These are phyloP conservation scores for Fusarium subtropicale DNA, from an alignment of 2,329 filamentous ascomycete species.

Conservation along the genomic window DNA sequence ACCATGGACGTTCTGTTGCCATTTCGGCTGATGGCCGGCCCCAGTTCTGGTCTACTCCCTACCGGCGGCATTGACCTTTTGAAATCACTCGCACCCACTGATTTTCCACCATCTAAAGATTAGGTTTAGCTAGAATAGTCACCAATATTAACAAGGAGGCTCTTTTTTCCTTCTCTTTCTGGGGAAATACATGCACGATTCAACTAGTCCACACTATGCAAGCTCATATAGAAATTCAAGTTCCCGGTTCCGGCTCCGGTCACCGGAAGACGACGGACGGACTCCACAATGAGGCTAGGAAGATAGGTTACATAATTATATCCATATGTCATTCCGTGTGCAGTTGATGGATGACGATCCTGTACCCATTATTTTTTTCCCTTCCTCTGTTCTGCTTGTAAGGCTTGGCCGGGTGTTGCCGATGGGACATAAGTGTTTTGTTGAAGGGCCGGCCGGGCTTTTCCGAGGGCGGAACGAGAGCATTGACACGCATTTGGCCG, in stretches of 20 bases:
- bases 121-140: not conserved
- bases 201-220: not conserved
- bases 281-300: conserved; percentile 9
- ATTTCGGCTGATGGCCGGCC: conserved; percentile 38
- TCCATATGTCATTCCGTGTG: not conserved
- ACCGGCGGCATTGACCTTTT: not conserved
- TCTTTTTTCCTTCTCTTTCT: conserved; percentile 34
- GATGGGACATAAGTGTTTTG: conserved; percentile 10
- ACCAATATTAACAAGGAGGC: conserved; percentile 1
- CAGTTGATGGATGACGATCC: conserved; percentile 10
- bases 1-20: not conserved
- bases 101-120: not conserved
- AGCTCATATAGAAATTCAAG: not conserved
- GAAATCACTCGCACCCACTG: not conserved
- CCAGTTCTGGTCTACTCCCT: conserved; percentile 10
- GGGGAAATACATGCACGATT: conserved; percentile 33
- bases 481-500: not conserved
- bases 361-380: not conserved
- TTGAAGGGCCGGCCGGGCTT: conserved; percentile 6
- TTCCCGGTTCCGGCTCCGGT: conserved; percentile 35
- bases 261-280: conserved; percentile 17
- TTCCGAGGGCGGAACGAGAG: conserved; percentile 4
- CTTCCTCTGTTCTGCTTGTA: not conserved
- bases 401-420: conserved; percentile 22
- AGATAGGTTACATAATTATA: conserved; percentile 10